Evolutionary conservation across 768 basidiomycete species (phyloP).

Genomic region (Trametes punicea): DNA sequence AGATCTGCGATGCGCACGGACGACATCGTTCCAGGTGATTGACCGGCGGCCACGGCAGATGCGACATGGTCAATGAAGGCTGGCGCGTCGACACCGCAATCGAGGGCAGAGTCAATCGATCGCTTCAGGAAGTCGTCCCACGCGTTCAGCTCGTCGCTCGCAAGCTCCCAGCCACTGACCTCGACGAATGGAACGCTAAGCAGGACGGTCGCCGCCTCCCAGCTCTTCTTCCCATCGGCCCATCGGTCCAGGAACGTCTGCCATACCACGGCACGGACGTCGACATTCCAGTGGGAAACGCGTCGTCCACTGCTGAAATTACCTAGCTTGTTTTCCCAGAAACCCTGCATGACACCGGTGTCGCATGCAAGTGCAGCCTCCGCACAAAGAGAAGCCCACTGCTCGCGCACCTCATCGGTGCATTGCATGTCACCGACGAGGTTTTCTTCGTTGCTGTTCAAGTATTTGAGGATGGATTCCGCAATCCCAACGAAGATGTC

Average conservation of each 20-base stretch:
- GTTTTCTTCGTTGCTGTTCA: conserved; percentile 47
- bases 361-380: conserved; percentile 51
- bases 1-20: conserved; percentile 59
- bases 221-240: conserved; percentile 43
- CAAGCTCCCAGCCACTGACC: conserved; percentile 45
- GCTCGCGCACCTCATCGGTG: conserved; percentile 42
- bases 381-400: conserved; percentile 61
- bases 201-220: conserved; percentile 53
- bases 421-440: conserved; percentile 43
- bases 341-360: conserved; percentile 43
- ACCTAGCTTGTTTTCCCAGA: conserved; percentile 32
- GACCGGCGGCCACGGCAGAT: conserved; percentile 38
- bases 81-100: conserved; percentile 53
- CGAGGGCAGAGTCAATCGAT: conserved; percentile 53
- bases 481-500: conserved; percentile 42
- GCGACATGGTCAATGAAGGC: conserved; percentile 58
- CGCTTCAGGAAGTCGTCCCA: conserved; percentile 61
- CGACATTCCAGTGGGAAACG: conserved; percentile 37
- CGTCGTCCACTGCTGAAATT: background rate
- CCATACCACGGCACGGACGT: conserved; percentile 56
- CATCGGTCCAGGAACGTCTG: conserved; percentile 52
- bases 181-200: conserved; percentile 58
- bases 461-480: conserved; percentile 43
- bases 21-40: conserved; percentile 36
- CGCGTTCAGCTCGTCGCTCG: conserved; percentile 46